phyloP scores from a whole-genome alignment of 148 eudicot genomes.

The Rhododendron vialii region DNA sequence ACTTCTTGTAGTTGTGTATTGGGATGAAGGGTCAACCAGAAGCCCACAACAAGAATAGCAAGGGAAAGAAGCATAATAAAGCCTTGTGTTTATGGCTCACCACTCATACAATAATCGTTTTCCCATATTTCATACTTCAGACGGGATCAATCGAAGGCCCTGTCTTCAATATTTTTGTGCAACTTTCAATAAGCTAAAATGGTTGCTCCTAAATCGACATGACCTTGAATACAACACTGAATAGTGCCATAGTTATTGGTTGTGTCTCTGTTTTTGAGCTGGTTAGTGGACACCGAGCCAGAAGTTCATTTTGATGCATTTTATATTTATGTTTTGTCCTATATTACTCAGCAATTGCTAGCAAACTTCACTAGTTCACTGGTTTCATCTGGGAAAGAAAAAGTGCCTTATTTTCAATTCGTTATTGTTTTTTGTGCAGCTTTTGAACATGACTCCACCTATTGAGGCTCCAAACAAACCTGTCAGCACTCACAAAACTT shows the following conservation, averaged over 20 bases:
- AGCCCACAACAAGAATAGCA: not conserved
- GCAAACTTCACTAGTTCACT: not conserved
- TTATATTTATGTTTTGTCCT: not conserved
- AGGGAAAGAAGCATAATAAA: not conserved
- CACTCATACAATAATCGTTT: not conserved
- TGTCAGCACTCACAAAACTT: slow-evolving; percentile 10
- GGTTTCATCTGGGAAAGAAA: not conserved
- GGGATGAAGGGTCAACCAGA: not conserved
- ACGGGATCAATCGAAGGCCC: not conserved
- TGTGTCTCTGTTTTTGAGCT: not conserved
- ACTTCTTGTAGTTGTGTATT: not conserved
- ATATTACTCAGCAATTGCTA: not conserved
- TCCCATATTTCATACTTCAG: not conserved
- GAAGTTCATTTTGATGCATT: not conserved
- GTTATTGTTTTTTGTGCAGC: slow-evolving; percentile 11
- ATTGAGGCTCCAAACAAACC: slow-evolving; percentile 39
- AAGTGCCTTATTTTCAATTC: not conserved
- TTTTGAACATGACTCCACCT: slow-evolving; percentile 50
- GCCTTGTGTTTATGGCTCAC: not conserved
- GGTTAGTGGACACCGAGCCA: not conserved
- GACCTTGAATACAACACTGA: not conserved
- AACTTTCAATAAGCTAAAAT: not conserved
- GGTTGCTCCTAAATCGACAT: not conserved
- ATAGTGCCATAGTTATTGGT: not conserved
- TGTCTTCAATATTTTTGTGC: not conserved